phyloP scores from a whole-genome alignment of 441 rosid genomes.

The Codiaeum variegatum region DNA sequence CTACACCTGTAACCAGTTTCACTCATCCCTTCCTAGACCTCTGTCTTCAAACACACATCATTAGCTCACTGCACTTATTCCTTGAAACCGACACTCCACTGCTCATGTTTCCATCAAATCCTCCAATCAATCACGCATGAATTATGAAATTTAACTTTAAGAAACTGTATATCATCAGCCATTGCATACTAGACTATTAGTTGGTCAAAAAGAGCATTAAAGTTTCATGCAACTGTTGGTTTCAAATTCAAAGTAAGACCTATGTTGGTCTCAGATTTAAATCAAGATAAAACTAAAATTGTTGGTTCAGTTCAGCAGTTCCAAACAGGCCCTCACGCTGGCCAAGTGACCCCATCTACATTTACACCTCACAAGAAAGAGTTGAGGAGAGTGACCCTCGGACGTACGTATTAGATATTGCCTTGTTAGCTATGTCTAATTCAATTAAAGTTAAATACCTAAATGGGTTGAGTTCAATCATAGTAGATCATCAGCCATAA shows the following conservation, averaged over 20 bases:
- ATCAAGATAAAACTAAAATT: not conserved
- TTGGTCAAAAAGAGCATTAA: not conserved
- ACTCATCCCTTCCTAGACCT: no score
- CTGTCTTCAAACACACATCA: no score
- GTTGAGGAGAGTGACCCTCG: not conserved
- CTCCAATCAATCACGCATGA: not conserved
- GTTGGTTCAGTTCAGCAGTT: not conserved
- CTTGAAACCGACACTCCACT: not conserved
- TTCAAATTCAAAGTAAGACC: no score
- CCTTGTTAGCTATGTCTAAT: not conserved
- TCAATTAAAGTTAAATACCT: not conserved
- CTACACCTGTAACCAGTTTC: no score
- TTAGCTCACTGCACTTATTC: not conserved
- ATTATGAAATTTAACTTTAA: not conserved
- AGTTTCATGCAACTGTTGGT: not conserved
- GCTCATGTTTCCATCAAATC: not conserved
- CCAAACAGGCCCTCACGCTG: not conserved
- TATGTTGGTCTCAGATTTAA: not conserved
- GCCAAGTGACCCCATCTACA: not conserved
- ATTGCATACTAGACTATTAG: no score
- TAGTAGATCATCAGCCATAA: not conserved
- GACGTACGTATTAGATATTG: not conserved
- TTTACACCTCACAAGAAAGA: not conserved
- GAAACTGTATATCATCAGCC: not conserved
- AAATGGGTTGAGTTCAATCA: not conserved